A percentile compares a stretch with the other conserved stretches of the same genome.
phyloP scores from a whole-genome alignment of 495 filamentous ascomycete species.

The Trichoderma parareesei region DNA sequence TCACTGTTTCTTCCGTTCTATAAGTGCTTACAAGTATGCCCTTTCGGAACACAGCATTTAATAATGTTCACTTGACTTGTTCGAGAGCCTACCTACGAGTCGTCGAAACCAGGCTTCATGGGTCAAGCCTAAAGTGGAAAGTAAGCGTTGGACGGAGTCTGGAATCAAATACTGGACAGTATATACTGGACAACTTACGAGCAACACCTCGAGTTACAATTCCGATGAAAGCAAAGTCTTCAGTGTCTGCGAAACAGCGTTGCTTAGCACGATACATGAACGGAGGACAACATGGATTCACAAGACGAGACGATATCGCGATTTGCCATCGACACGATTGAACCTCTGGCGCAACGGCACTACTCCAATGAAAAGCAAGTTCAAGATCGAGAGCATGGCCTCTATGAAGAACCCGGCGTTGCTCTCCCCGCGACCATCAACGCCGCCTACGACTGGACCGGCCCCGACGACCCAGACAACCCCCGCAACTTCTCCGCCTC shows the following conservation, averaged over 20 bases:
- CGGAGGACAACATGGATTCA: neutral
- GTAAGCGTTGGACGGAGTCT: neutral
- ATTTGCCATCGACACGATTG: neutral
- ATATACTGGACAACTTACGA: neutral
- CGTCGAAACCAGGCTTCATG: neutral
- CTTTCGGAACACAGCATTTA: no score
- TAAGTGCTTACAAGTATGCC: no score
- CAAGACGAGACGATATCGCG: neutral
- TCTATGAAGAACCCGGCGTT: neutral
- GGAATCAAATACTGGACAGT: neutral
- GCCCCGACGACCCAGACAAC: neutral
- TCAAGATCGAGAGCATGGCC: neutral
- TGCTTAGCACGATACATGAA: no score
- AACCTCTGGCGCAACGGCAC: neutral
- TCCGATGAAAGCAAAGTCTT: no score
- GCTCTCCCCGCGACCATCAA: neutral
- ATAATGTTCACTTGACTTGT: no score
- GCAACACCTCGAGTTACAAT: no score
- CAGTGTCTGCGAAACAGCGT: no score
- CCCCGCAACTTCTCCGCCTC: neutral
- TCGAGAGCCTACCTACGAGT: no score
- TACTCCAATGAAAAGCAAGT: neutral
- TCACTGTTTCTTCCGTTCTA: neutral
- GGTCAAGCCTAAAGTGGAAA: neutral
- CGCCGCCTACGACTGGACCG: constrained; percentile 4